Conservation (phyloP, 2,329 filamentous ascomycete species). For the Fusarium siculi region DNA sequence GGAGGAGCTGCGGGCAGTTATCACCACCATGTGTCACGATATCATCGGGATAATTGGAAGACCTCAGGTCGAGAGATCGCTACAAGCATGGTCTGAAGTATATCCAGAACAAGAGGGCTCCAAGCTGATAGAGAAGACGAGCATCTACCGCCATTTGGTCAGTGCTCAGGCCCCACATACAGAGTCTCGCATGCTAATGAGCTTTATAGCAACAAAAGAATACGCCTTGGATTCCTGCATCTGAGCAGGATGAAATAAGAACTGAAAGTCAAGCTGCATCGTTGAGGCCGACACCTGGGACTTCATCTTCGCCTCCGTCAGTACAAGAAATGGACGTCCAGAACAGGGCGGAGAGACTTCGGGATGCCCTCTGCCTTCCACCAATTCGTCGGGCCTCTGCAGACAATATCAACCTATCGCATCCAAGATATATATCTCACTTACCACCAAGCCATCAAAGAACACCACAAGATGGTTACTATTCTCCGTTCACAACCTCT, state of each 20-base stretch:
- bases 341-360: not conserved
- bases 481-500: not conserved
- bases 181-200: not conserved
- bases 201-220: not conserved
- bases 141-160: not conserved
- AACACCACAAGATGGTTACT: not conserved
- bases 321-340: not conserved
- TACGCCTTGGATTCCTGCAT: not conserved
- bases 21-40: not conserved
- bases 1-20: not conserved
- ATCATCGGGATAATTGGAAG: not conserved
- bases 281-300: not conserved
- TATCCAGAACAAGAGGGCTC: not conserved
- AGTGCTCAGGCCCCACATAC: not conserved
- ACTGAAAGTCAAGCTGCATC: not conserved
- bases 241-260: not conserved
- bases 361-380: not conserved
- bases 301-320: not conserved
- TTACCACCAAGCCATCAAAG: not conserved
- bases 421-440: not conserved
- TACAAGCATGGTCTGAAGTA: slow-evolving; percentile 1
- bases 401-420: not conserved
- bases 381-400: not conserved
- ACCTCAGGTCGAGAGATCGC: not conserved
- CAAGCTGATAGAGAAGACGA: not conserved